Conservation (phyloP, 2,329 filamentous ascomycete genomes). For the Didymellaceae sp. region DNA sequence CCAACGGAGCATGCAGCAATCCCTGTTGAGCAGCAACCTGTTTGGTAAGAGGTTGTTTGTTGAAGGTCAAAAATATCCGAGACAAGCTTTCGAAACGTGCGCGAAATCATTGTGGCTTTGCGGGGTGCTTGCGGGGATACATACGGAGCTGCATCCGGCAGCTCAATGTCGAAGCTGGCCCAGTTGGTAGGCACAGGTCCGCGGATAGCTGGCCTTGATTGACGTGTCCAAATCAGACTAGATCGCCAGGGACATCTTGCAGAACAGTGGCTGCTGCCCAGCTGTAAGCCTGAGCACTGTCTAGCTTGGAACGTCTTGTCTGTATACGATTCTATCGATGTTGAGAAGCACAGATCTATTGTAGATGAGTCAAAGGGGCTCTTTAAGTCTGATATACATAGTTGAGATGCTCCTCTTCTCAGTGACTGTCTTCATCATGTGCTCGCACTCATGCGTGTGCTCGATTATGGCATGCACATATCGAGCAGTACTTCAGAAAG, state of each 20-base stretch:
- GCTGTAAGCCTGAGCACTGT: not conserved
- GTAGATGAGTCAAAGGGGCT: too few species aligned
- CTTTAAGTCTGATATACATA: too few species aligned
- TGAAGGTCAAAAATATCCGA: not conserved
- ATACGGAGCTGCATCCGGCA: constrained; percentile 2
- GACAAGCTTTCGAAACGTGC: constrained; percentile 5
- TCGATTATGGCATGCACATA: not conserved
- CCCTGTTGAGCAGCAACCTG: not conserved
- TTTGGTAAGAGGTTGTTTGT: not conserved
- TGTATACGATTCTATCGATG: not conserved
- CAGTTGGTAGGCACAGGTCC: not conserved
- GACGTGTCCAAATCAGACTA: not conserved
- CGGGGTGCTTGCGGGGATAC: constrained; percentile 2
- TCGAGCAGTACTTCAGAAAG: too few species aligned
- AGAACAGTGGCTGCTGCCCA: not conserved
- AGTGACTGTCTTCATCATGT: too few species aligned
- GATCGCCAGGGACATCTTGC: not conserved
- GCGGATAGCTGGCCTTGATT: not conserved
- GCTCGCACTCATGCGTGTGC: too few species aligned
- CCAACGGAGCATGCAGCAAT: too few species aligned
- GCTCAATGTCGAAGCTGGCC: not conserved
- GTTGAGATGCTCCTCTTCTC: too few species aligned
- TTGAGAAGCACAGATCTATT: not conserved
- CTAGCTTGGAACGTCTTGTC: not conserved
- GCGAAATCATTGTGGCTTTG: not conserved